Conservation (phyloP, 148 eudicot genomes). For the Camellia granthamiana region DNA sequence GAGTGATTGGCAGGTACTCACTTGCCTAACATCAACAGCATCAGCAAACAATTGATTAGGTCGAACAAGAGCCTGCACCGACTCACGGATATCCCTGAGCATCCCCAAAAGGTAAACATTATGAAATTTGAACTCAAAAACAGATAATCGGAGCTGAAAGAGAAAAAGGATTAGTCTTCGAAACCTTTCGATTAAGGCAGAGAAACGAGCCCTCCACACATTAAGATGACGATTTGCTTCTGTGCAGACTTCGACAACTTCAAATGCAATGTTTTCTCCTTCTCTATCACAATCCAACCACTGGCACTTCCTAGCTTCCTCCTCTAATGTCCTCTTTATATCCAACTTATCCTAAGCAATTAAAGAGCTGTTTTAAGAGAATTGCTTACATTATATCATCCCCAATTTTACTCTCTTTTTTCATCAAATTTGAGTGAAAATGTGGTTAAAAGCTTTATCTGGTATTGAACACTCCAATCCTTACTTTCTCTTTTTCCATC, state of each 20-base stretch:
- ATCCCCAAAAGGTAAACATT: conserved; percentile 16
- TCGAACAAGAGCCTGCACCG: conserved; percentile 68
- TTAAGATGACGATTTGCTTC: conserved; percentile 65
- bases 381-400: not conserved
- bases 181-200: conserved; percentile 70
- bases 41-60: conserved; percentile 78
- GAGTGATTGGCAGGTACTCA: conserved; percentile 25
- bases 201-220: conserved; percentile 89
- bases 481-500: too few relatives aligned
- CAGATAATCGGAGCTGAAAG: not conserved
- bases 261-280: conserved; percentile 98
- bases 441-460: too few relatives aligned
- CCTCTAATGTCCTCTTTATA: conserved; percentile 79
- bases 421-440: too few relatives aligned
- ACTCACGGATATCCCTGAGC: conserved; percentile 70
- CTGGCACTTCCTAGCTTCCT: conserved; percentile 78
- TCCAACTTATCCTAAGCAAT: conserved; percentile 75
- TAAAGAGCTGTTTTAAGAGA: not conserved
- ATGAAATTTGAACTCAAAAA: not conserved
- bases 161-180: conserved; percentile 6
- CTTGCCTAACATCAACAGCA: conserved; percentile 97
- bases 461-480: too few relatives aligned
- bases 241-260: conserved; percentile 81
- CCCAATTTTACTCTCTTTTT: too few relatives aligned
- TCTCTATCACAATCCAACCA: conserved; percentile 99